Base-by-base conservation (phyloP, 768 basidiomycete species). In the Tubosaeta sp. region DNA sequence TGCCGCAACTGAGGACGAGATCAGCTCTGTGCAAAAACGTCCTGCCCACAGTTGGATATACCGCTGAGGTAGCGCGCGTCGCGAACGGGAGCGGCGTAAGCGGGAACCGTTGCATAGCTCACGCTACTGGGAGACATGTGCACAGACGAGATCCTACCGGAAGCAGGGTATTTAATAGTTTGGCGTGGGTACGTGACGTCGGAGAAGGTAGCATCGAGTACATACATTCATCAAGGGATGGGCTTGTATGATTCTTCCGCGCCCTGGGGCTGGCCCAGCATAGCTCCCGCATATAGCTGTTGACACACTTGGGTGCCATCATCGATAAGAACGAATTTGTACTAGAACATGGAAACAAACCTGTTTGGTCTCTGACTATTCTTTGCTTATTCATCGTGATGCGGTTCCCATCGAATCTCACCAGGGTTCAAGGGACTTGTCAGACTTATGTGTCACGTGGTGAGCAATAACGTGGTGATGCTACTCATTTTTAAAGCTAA, bases 21-120 rank as follows among this genome's bases (percentile, higher is more conserved):
- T 63, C 22, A 63, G 48, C 11, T 49, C 3, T 11, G 7, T 3
- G 6, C 27, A 27, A 27, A 27, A 27, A 40, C 43, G 32, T 12
- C 2, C 16, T 39, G 2, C 2, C 3, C 11, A 12, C 22, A n/a
- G 21, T 25, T 22, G 18, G 19, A 22, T 52, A 6, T 32, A 61
- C 60, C 6, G 10, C 50, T 40, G 13, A 60, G 54, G 13, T 41
- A 61, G 32, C 34, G 25, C 16, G 63, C 54, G 3, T 59, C 25
- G 6, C 34, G 51, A 44, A 44, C 44, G 6, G 51, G 38, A 19
- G 32, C 31, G 19, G 22, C 46, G 38, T 25, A 9, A 1, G 6
- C 19, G 4, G 42, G 44, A 25, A 22, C 4, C 16, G 50, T 34
- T n/a, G 24, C 40, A 18, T 36, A 6, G 29, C 18, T 9, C n/a